These are phyloP conservation scores for Poronia punctata DNA, from an alignment of 495 filamentous ascomycete genomes.

Conservation along the genomic window DNA sequence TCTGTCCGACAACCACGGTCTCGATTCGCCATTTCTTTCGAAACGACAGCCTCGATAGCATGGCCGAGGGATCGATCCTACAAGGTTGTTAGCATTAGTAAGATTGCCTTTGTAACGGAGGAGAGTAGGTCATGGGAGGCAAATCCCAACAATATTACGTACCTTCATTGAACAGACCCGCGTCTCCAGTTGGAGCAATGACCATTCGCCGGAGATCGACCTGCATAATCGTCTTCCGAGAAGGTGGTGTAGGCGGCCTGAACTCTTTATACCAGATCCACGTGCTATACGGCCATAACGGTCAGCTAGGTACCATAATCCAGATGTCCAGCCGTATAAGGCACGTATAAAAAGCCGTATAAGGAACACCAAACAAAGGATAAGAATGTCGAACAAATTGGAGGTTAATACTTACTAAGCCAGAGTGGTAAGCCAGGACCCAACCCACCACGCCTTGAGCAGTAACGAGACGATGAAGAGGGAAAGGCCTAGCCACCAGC, in stretches of 20 bases:
- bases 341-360: not conserved
- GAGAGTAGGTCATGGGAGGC: too few relatives aligned
- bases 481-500: conserved; percentile 5
- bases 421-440: too few relatives aligned
- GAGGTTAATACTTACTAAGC: not conserved
- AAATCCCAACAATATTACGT: too few relatives aligned
- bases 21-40: not conserved
- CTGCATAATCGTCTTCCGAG: too few relatives aligned
- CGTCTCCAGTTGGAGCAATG: not conserved
- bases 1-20: conserved; percentile 5
- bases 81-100: not conserved
- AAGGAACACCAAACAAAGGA: not conserved
- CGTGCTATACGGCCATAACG: not conserved
- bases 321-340: too few relatives aligned
- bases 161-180: conserved; percentile 2
- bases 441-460: conserved; percentile 8
- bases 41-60: too few relatives aligned
- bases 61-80: not conserved
- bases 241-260: conserved; percentile 7
- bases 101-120: too few relatives aligned
- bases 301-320: too few relatives aligned
- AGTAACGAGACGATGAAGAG: conserved; percentile 7
- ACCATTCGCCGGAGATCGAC: too few relatives aligned
- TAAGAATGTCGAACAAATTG: not conserved
- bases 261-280: conserved; percentile 1